Conservation (phyloP, 192 early-diverging fungal genomes). For the Entomortierella chlamydospora region DNA sequence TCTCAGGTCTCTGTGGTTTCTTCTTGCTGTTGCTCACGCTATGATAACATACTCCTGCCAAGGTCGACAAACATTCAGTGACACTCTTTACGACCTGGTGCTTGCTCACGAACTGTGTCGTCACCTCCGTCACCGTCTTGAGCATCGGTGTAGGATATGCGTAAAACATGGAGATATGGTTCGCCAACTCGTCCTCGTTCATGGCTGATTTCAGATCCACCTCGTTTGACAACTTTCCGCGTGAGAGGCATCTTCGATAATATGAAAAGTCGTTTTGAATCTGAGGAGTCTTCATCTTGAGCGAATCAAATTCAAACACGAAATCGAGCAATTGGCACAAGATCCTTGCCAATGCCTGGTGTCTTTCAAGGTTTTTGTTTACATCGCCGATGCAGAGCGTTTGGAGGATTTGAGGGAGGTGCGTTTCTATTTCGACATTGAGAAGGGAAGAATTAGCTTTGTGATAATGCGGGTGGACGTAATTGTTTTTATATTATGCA, state of each 20-base stretch:
- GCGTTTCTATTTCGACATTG: slow-evolving; percentile 71
- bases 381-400: slow-evolving; percentile 76
- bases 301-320: slow-evolving; percentile 90
- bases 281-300: slow-evolving; percentile 88
- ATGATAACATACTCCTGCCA: slow-evolving; percentile 84
- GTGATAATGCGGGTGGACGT: neutral
- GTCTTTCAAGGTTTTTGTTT: slow-evolving; percentile 72
- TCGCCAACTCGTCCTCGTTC: slow-evolving; percentile 89
- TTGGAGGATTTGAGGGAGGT: slow-evolving; percentile 72
- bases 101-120: slow-evolving; percentile 73
- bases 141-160: slow-evolving; percentile 96
- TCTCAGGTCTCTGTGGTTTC: slow-evolving; percentile 65
- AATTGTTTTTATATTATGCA: neutral
- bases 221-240: slow-evolving; percentile 77
- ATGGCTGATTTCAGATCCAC: slow-evolving; percentile 70
- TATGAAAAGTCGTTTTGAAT: slow-evolving; percentile 99
- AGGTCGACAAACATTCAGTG: slow-evolving; percentile 77
- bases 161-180: slow-evolving; percentile 96
- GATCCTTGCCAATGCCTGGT: slow-evolving; percentile 84
- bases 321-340: slow-evolving; percentile 90
- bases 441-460: too few species aligned
- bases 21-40: slow-evolving; percentile 77
- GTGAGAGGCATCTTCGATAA: slow-evolving; percentile 89
- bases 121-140: slow-evolving; percentile 87
- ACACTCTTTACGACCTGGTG: slow-evolving; percentile 61